Base-by-base conservation (phyloP, 2,329 filamentous ascomycete genomes). In the Fusarium avenaceum region DNA sequence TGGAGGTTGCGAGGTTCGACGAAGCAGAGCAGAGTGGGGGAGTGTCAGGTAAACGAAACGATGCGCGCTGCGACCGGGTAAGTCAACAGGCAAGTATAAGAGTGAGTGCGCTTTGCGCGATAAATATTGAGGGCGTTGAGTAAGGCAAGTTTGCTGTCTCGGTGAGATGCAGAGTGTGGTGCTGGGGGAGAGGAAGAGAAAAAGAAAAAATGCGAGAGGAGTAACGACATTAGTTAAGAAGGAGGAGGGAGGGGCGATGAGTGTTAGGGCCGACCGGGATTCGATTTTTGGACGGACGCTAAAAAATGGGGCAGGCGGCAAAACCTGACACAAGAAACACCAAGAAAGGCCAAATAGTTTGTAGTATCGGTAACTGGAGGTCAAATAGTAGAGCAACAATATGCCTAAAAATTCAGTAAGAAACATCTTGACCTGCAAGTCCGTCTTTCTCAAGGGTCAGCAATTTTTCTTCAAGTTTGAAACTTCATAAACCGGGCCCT, bases 41-140 rank as follows among this genome's bases (percentile, higher is more conserved):
- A 57, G 42, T 40, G 32, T 56, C 39, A 47, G 38, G 44, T 30
- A 57, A 57, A 65, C 53, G 47, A 71, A 57, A 65, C 53, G 47
- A 71, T 57, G 44, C 63, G 73, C 72, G 69, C 73, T 75, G 73
- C 72, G 73, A 74, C 73, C 63, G 54, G 60, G 43, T 49, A 46
- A 75, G 73, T 73, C 73, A 71, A 57, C 70, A 75, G 71, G 68
- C 68, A 67, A 67, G 51, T 65, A 32, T 39, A 38, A 56, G 39
- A 61, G 42, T 24, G 54, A 58, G 50, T 72, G 66, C 71, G 69
- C 71, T 67, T 50, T 56, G 60, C 69, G 68, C 67, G 65, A 63
- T 50, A 61, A 26, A 54, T 48, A 32, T 33, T 42, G 38, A 61
- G 45, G 58, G 57, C 49, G 52, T 62, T 65, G 66, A 59, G 50